Conservation (phyloP, 768 basidiomycete species). For the Suillus placidus region DNA sequence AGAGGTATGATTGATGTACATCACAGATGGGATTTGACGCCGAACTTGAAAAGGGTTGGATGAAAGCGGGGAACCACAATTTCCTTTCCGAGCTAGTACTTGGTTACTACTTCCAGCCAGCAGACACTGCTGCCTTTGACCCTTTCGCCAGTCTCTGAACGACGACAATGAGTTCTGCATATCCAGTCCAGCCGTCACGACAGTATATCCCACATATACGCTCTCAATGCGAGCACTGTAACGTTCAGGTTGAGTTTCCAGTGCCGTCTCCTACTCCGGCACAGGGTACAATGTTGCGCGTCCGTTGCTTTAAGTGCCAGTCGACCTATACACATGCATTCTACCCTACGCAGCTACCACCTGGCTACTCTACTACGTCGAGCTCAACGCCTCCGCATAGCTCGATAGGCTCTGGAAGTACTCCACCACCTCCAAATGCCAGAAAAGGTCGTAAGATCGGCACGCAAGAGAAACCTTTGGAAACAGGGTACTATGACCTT, state of each 20-base stretch:
- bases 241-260: constrained; percentile 63
- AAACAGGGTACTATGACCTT: constrained; percentile 90
- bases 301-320: constrained; percentile 74
- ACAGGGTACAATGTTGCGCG: constrained; percentile 57
- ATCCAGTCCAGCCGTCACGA: constrained; percentile 62
- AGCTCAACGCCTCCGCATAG: constrained; percentile 9
- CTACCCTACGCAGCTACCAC: constrained; percentile 63
- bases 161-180: constrained; percentile 48
- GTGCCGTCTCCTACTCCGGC: constrained; percentile 61
- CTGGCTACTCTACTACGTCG: constrained; percentile 21
- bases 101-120: neutral
- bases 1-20: neutral
- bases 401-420: constrained; percentile 19
- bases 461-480: constrained; percentile 84
- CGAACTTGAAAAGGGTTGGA: neutral
- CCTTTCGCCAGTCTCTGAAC: constrained; percentile 1
- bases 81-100: constrained; percentile 2
- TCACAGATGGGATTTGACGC: neutral
- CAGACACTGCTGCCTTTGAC: neutral
- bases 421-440: constrained; percentile 17
- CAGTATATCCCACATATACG: constrained; percentile 67
- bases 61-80: neutral
- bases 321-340: constrained; percentile 62
- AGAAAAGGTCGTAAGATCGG: constrained; percentile 79
- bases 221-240: constrained; percentile 63